Evolutionary conservation across 306 rosid species (phyloP).

Genomic region (Vigna angularis): DNA sequence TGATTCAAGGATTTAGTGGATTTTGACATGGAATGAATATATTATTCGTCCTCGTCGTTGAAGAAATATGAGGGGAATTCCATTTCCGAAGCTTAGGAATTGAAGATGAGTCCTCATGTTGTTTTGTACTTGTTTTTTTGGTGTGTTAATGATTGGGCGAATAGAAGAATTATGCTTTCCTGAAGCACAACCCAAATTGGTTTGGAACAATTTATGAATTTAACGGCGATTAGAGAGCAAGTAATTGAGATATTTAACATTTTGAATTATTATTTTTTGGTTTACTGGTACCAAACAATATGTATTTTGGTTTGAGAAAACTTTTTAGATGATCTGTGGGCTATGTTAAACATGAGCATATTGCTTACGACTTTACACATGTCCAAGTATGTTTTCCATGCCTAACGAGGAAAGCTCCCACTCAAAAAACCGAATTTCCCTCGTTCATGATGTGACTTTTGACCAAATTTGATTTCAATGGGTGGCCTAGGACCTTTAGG

Average conservation of each 20-base stretch:
- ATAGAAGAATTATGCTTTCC: background rate
- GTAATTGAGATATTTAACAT: background rate
- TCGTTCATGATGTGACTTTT: background rate
- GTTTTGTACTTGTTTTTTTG: background rate
- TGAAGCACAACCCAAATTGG: background rate
- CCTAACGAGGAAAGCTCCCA: background rate
- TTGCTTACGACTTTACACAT: background rate
- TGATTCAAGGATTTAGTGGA: background rate
- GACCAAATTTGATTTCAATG: background rate
- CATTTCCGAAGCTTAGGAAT: background rate
- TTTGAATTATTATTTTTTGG: background rate
- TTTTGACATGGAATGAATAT: background rate
- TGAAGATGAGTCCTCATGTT: background rate
- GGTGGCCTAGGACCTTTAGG: background rate
- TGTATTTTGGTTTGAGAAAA: background rate
- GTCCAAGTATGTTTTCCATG: background rate
- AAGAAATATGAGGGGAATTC: constrained; percentile 1
- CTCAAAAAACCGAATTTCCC: background rate
- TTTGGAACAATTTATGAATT: background rate
- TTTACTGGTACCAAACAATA: background rate
- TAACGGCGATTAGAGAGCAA: background rate
- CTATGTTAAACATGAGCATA: background rate
- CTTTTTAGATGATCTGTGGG: background rate
- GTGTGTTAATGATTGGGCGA: background rate
- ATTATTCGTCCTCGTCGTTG: background rate